Evolutionary conservation across 208 protist genomes (phyloP).

Genomic region (Leishmania martiniquensis): DNA sequence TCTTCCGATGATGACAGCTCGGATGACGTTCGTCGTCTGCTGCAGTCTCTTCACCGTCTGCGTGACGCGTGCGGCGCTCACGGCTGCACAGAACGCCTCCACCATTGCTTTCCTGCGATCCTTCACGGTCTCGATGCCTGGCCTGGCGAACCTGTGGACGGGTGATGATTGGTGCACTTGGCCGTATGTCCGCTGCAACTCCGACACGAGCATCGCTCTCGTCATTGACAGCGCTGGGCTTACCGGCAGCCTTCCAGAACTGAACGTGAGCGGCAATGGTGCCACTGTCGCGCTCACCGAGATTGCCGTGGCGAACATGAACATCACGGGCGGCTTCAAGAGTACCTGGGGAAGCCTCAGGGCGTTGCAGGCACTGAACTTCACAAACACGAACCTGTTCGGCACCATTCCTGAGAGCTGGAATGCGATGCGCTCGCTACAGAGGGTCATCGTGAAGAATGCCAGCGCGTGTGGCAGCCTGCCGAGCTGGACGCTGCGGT

Average conservation of each 20-base stretch:
- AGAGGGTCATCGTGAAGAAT: constrained; percentile 2
- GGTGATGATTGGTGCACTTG: constrained; percentile 19
- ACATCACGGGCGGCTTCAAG: constrained; percentile 16
- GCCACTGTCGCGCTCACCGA: constrained; percentile 6
- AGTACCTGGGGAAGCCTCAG: constrained; percentile 19
- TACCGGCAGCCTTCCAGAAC: constrained; percentile 7
- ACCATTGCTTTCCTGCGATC: constrained; percentile 19
- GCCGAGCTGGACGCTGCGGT: constrained; percentile 21
- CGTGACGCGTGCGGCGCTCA: constrained; percentile 5
- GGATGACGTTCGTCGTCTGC: constrained; percentile 6
- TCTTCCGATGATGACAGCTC: not conserved
- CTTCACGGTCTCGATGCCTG: constrained; percentile 13
- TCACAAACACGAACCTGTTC: constrained; percentile 20
- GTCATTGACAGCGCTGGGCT: constrained; percentile 8
- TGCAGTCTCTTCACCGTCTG: not conserved
- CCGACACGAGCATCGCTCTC: constrained; percentile 4
- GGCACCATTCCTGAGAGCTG: constrained; percentile 21
- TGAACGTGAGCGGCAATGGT: not conserved
- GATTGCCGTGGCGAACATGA: constrained; percentile 11
- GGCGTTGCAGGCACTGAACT: constrained; percentile 1
- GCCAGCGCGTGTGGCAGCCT: constrained; percentile 23
- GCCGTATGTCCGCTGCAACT: constrained; percentile 12
- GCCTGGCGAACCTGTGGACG: constrained; percentile 4
- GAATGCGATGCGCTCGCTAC: constrained; percentile 12
- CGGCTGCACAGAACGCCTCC: not conserved